Evolutionary conservation across 2,329 filamentous ascomycete species (phyloP).

Genomic region (Conoideocrella luteorostrata): DNA sequence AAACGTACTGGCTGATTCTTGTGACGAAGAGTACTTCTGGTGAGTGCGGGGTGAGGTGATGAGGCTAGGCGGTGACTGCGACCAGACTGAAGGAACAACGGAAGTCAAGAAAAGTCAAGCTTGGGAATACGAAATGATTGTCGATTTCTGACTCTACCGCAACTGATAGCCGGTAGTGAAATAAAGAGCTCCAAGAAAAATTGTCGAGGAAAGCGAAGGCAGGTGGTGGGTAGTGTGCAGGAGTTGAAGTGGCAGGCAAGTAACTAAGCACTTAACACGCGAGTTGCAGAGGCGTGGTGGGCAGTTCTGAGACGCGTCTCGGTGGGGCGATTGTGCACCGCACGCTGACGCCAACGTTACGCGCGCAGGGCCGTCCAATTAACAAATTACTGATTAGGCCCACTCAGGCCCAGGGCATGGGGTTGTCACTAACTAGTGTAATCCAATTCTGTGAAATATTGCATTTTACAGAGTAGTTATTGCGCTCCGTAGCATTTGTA

Average conservation of each 20-base stretch:
- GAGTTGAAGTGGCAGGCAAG: slow-evolving; percentile 15
- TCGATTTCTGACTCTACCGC: no score
- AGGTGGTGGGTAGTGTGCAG: background rate
- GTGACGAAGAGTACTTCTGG: background rate
- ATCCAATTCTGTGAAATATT: no score
- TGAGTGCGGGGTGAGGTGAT: background rate
- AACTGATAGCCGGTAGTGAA: background rate
- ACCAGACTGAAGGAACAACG: no score
- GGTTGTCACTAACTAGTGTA: no score
- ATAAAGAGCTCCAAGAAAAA: background rate
- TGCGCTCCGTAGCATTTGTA: no score
- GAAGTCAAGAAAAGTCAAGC: no score
- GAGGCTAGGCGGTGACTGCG: background rate
- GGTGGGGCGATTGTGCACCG: slow-evolving; percentile 6
- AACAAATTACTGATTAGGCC: background rate
- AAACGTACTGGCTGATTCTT: background rate
- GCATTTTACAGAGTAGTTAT: no score
- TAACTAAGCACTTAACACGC: slow-evolving; percentile 34
- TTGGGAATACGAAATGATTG: no score
- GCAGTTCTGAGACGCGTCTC: slow-evolving; percentile 24
- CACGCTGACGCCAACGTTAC: background rate
- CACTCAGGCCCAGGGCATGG: no score
- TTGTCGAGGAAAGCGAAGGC: background rate
- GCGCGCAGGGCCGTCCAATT: no score
- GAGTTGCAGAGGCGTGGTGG: slow-evolving; percentile 18